Conservation (phyloP, 2,329 filamentous ascomycete species). For the Ramularia endophylla region DNA sequence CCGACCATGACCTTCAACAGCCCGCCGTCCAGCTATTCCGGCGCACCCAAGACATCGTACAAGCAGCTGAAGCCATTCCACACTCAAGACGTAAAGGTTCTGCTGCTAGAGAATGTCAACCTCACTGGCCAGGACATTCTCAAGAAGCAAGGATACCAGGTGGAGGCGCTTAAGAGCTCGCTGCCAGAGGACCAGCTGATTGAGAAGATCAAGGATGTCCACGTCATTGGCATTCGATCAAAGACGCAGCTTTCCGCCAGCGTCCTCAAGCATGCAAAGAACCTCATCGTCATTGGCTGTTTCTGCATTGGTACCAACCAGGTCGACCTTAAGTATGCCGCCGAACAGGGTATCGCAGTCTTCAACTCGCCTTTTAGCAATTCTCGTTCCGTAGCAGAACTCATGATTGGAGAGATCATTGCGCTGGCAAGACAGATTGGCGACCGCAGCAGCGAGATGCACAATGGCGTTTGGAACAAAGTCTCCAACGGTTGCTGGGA, state of each 20-base stretch:
- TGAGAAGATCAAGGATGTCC: slow-evolving; percentile 95
- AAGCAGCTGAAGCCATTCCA: slow-evolving; percentile 95
- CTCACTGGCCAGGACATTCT: slow-evolving; percentile 80
- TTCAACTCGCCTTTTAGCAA: slow-evolving; percentile 99
- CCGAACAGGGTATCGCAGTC: slow-evolving; percentile 81
- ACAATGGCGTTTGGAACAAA: slow-evolving; percentile 95
- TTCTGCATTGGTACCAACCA: slow-evolving; percentile 99
- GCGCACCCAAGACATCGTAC: slow-evolving; percentile 36
- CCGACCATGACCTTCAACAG: slow-evolving; percentile 71
- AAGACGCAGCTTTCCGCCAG: slow-evolving; percentile 90
- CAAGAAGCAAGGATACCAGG: slow-evolving; percentile 83
- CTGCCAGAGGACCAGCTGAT: slow-evolving; percentile 90
- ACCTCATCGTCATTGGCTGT: slow-evolving; percentile 91
- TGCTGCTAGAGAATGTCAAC: slow-evolving; percentile 95
- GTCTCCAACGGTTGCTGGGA: slow-evolving; percentile 97
- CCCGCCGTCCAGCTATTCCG: slow-evolving; percentile 54
- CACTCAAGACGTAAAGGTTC: slow-evolving; percentile 91
- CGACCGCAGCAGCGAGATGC: slow-evolving; percentile 90
- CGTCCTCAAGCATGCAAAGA: slow-evolving; percentile 83
- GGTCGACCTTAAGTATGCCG: slow-evolving; percentile 79
- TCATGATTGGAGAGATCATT: slow-evolving; percentile 94
- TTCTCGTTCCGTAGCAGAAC: slow-evolving; percentile 90
- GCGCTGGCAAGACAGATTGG: slow-evolving; percentile 83
- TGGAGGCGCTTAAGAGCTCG: slow-evolving; percentile 84
- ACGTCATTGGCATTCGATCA: slow-evolving; percentile 96